Evolutionary conservation across 2,329 filamentous ascomycete genomes (phyloP).

Genomic region (Colletotrichum eremochloae): DNA sequence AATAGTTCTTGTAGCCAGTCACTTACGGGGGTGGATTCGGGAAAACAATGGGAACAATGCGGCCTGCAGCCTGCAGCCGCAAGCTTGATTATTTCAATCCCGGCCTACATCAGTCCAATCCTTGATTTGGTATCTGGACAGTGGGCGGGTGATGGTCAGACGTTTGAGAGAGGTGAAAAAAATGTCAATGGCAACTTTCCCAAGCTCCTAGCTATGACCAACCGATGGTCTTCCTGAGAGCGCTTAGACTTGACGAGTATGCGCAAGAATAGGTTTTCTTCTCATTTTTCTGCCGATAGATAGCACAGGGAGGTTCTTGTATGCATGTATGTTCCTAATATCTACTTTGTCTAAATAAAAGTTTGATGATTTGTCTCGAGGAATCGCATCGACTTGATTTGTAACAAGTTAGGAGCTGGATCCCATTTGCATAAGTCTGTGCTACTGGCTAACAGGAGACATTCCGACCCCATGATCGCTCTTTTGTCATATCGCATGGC

Average conservation of each 20-base stretch:
- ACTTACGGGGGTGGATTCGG: background rate
- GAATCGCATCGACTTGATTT: background rate
- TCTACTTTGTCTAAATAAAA: too few relatives aligned
- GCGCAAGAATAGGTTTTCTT: background rate
- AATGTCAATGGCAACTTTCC: background rate
- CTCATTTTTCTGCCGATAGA: background rate
- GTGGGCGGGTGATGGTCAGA: background rate
- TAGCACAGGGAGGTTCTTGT: background rate
- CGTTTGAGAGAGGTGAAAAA: background rate
- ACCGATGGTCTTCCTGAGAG: background rate
- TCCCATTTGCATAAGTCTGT: background rate
- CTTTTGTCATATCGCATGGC: background rate
- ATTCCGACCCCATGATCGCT: background rate
- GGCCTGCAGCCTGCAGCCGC: too few relatives aligned
- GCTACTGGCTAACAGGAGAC: constrained; percentile 1
- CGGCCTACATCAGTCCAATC: background rate
- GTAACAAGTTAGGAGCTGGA: background rate
- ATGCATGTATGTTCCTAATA: background rate
- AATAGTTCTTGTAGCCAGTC: background rate
- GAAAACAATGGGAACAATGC: background rate
- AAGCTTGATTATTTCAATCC: background rate
- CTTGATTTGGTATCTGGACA: background rate
- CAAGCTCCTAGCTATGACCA: background rate
- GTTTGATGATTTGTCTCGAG: too few relatives aligned
- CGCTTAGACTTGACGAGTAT: background rate